Base-by-base conservation (phyloP, 2,329 filamentous ascomycete genomes). In the Dactylellina cionopaga region DNA sequence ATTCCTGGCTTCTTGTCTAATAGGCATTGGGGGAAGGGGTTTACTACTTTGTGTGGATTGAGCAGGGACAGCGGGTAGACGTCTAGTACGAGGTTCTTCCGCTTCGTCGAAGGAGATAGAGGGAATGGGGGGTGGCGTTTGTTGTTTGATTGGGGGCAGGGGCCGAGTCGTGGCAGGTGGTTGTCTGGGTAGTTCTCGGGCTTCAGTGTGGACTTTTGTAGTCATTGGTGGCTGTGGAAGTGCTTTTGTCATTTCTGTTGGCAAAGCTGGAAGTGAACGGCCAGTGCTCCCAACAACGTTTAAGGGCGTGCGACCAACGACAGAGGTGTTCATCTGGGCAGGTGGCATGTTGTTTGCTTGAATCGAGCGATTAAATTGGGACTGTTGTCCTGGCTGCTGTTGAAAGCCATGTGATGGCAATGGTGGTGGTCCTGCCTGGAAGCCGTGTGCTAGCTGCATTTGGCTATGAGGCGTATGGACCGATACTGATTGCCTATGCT, bases 181-280 rank as follows among this genome's bases (percentile, higher is more conserved):
- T 47, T 52, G 59, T 17, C 54, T 65, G 1, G 19, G 59, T 52
- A 37, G 35, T 31, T 37, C 25, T 35, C 37, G 58, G 10, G 66
- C n/a, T 7, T 65, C 51, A 13, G 19, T 41, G 22, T 37, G 33
- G 17, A 19, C 17, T 27, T 24, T 35, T 3, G 37, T 17, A 39
- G 51, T 39, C 9, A 27, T 24, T 33, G 68, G 68, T 10, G 68
- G 52, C 19, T 55, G 29, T 25, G 59, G 59, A n/a, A 72, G 43
- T 5, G 51, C 59, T n/a, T 47, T 63, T 44, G 68, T 7, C 1
- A 37, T 22, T 27, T 59, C 43, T 17, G 33, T 22, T 2, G 68
- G 68, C 24, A 72, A 7, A 3, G 52, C 52, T n/a, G 68, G 68
- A 19, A 72, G 59, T 5, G 68, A 56, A 13, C 68, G 60, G 27